Percentiles rank a stretch among this genome's conserved stretches.
Evolutionary conservation across 208 protist species (phyloP).

Genomic region (Acanthamoeba lenticulata): DNA sequence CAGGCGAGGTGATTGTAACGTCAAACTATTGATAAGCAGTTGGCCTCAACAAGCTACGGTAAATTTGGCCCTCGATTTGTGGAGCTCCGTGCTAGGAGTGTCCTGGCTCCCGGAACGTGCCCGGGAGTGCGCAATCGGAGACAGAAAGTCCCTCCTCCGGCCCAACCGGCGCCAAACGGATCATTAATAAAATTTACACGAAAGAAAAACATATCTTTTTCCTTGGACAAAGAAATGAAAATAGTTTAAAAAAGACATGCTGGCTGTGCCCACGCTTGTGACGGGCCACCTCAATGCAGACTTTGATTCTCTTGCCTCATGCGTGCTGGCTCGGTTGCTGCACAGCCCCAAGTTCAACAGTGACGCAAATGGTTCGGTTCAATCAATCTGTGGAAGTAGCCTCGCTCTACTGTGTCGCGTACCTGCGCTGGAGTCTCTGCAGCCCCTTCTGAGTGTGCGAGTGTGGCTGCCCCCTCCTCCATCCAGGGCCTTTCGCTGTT

Average conservation of each 20-base stretch:
- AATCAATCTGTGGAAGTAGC: background rate
- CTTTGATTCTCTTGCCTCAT: slow-evolving; percentile 62
- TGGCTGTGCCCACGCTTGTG: background rate
- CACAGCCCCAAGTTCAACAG: background rate
- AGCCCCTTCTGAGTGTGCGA: background rate
- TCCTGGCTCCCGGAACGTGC: too few species aligned
- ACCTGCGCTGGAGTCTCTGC: too few species aligned
- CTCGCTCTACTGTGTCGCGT: background rate
- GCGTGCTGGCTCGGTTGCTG: background rate
- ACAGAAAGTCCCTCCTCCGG: too few species aligned
- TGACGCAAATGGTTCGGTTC: background rate
- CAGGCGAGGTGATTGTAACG: too few species aligned
- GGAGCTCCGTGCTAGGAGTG: too few species aligned
- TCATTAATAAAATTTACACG: too few species aligned
- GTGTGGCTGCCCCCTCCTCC: background rate
- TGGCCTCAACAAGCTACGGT: too few species aligned
- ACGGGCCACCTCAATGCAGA: slow-evolving; percentile 50
- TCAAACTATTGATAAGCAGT: too few species aligned
- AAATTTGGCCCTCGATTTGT: too few species aligned
- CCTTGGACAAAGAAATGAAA: background rate
- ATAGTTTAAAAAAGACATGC: background rate
- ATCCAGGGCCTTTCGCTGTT: background rate
- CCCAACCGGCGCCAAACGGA: too few species aligned
- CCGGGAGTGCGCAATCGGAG: too few species aligned
- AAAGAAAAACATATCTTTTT: too few species aligned